These are phyloP conservation scores for Xylariaceae sp. DNA, from an alignment of 2,329 filamentous ascomycete species.

Conservation along the genomic window DNA sequence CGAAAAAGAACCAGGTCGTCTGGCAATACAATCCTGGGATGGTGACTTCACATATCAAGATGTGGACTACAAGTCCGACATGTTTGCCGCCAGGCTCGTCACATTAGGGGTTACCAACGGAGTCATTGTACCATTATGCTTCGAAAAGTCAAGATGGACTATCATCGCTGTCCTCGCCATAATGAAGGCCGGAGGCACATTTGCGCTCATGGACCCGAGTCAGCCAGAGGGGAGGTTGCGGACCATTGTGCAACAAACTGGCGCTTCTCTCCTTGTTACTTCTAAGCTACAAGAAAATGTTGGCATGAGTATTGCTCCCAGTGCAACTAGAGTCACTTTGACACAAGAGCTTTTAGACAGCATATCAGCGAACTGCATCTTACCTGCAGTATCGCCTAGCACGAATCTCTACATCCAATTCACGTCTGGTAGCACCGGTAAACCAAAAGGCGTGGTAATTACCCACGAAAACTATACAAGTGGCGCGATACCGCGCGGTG, in stretches of 20 bases:
- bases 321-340: slow-evolving; percentile 33
- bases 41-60: slow-evolving; percentile 46
- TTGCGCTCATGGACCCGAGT: slow-evolving; percentile 46
- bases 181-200: slow-evolving; percentile 49
- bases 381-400: slow-evolving; percentile 37
- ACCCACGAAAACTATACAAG: slow-evolving; percentile 47
- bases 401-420: slow-evolving; percentile 57
- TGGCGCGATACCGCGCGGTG: slow-evolving; percentile 42
- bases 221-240: slow-evolving; percentile 45
- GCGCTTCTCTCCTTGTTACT: slow-evolving; percentile 39
- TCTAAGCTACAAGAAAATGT: slow-evolving; percentile 39
- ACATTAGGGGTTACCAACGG: slow-evolving; percentile 37
- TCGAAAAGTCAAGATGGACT: slow-evolving; percentile 49
- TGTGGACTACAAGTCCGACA: slow-evolving; percentile 41
- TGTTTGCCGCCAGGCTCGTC: slow-evolving; percentile 40
- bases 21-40: slow-evolving; percentile 51
- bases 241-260: slow-evolving; percentile 44
- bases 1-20: slow-evolving; percentile 34
- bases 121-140: slow-evolving; percentile 48
- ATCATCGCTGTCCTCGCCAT: slow-evolving; percentile 44
- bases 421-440: slow-evolving; percentile 63
- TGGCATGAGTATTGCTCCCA: slow-evolving; percentile 36
- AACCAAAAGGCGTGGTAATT: slow-evolving; percentile 60
- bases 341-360: slow-evolving; percentile 27
- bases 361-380: slow-evolving; percentile 17